A percentile compares a stretch with the other conserved stretches of the same genome.
Conservation (phyloP, 345 rosid species). For the Abelmoschus esculentus region DNA sequence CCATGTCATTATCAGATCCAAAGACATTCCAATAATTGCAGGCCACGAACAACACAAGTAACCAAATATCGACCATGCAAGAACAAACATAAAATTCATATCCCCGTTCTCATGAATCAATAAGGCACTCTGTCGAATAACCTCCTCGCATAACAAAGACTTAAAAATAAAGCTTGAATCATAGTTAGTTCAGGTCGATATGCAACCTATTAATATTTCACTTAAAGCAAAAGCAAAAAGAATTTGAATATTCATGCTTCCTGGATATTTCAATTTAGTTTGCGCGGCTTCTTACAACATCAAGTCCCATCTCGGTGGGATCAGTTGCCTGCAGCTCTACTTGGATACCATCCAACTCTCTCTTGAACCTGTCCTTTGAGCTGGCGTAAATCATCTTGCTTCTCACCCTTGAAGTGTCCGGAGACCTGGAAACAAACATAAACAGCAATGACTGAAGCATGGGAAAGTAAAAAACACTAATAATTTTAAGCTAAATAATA, state of each 20-base stretch:
- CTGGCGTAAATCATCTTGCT: constrained; percentile 71
- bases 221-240: constrained; percentile 5
- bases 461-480: background rate
- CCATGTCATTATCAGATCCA: no score
- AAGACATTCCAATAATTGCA: no score
- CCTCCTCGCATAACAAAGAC: constrained; percentile 21
- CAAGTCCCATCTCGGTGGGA: constrained; percentile 59
- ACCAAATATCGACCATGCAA: no score
- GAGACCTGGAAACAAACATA: constrained; percentile 35
- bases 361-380: constrained; percentile 58
- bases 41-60: no score
- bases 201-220: constrained; percentile 25
- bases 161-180: constrained; percentile 12
- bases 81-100: no score
- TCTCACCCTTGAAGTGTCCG: constrained; percentile 50
- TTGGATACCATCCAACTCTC: constrained; percentile 63
- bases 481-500: constrained; percentile 7
- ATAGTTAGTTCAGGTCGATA: no score
- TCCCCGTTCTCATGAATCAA: background rate
- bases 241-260: background rate
- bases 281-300: constrained; percentile 32
- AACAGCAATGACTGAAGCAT: background rate
- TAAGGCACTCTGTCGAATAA: no score
- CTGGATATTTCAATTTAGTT: background rate
- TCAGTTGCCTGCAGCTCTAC: constrained; percentile 63